Base-by-base conservation (phyloP, 495 filamentous ascomycete genomes). In the Hypoxylon rickii region DNA sequence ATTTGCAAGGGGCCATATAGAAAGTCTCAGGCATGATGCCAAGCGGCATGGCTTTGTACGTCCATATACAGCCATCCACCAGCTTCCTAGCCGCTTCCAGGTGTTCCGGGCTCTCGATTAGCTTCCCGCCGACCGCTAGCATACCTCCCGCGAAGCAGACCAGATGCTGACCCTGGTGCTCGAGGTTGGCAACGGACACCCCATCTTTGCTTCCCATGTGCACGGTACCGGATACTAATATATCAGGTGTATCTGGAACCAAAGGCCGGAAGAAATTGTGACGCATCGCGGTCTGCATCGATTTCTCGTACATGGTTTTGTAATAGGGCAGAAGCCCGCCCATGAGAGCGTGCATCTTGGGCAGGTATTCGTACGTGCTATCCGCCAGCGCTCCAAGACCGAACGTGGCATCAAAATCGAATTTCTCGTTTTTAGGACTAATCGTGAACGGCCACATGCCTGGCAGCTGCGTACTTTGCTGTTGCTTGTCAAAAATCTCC, bases 51-150 rank as follows among this genome's bases (percentile, higher is more conserved):
- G 82, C 77, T 26, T 85, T 79, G 65, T 96, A 97, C 1, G 89
- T 84, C 92, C 90, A 97, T n/a, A 92, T 86, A 58, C 93, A 97
- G 11, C 92, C 94, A 44, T 94, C 86, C 0, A 90, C 88, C n/a
- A 97, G 78, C 61, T 89, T 88, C 38, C 79, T 75, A 2, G 87
- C 94, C 17, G 90, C 79, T n/a, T 88, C 79, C 42, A 97, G 71
- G 63, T 97, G 87, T 2, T 80, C 78, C 1, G 84, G 75, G 13
- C 84, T 75, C 17, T 80, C 74, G 55, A 95, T 92, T 2, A 92
- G 76, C 59, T 83, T 88, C 17, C 89, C 87, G 31, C 90, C 94
- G 34, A 98, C 74, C 8, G 85, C 93, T 42, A 96, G 84, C 93
- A 97, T 97, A 19, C 90, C 93, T 11, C 94, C 93, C 0, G 84